Evolutionary conservation across 2,329 filamentous ascomycete genomes (phyloP).

Genomic region (Curvularia verruculosa): DNA sequence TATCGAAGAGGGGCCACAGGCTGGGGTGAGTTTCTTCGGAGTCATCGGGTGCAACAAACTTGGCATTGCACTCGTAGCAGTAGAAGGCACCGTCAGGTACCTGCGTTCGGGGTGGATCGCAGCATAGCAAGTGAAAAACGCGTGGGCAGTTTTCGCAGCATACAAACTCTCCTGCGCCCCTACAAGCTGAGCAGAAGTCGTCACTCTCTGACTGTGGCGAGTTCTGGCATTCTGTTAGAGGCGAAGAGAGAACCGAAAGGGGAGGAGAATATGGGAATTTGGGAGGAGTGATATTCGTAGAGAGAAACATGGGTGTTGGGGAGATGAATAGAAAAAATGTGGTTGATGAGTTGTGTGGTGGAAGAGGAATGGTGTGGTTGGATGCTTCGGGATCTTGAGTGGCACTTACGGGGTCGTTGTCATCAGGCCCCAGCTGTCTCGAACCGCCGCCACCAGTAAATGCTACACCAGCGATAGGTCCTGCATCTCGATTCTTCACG

Average conservation of each 20-base stretch:
- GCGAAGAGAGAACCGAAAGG: conserved; percentile 43
- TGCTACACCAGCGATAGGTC: conserved; percentile 71
- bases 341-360: conserved; percentile 45
- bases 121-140: conserved; percentile 88
- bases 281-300: conserved; percentile 32
- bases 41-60: conserved; percentile 35
- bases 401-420: conserved; percentile 60
- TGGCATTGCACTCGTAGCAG: conserved; percentile 63
- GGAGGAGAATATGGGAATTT: conserved; percentile 47
- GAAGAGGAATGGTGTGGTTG: conserved; percentile 49
- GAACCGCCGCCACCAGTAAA: conserved; percentile 63
- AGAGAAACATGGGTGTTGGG: conserved; percentile 45
- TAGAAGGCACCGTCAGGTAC: conserved; percentile 65
- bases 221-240: conserved; percentile 51
- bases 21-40: conserved; percentile 25
- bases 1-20: conserved; percentile 68
- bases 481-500: conserved; percentile 72
- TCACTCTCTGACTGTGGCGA: conserved; percentile 69
- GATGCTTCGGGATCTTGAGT: conserved; percentile 51
- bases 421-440: conserved; percentile 65
- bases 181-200: conserved; percentile 87
- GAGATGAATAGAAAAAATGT: conserved; percentile 32
- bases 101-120: conserved; percentile 70
- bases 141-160: conserved; percentile 93
- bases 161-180: conserved; percentile 80